A percentile compares a stretch with the other conserved stretches of the same genome.
Conservation (phyloP, 345 rosid genomes). For the Linum usitatissimum region DNA sequence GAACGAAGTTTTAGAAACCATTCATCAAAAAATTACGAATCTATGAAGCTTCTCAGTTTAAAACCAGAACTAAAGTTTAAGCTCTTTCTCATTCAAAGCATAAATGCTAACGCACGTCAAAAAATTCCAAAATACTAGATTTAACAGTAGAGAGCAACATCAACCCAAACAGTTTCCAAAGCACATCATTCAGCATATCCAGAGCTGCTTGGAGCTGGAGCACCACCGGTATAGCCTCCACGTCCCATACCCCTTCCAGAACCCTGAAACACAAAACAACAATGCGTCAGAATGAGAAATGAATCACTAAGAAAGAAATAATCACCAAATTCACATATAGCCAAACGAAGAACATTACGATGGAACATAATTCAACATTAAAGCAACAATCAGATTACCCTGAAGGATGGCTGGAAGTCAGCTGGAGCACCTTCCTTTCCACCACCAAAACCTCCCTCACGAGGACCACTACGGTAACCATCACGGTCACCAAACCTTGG, state of each 20-base stretch:
- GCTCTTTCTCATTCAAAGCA: too few relatives aligned
- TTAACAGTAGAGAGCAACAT: too few relatives aligned
- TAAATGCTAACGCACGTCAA: too few relatives aligned
- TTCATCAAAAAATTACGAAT: too few relatives aligned
- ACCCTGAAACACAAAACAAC: background rate
- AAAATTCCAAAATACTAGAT: too few relatives aligned
- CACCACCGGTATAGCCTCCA: background rate
- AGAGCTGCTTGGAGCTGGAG: background rate
- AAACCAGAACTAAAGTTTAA: too few relatives aligned
- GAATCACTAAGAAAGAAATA: too few relatives aligned
- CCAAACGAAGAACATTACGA: constrained; percentile 20
- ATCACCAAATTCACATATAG: background rate
- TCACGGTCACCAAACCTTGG: constrained; percentile 43
- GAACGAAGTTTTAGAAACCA: too few relatives aligned
- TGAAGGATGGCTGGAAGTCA: constrained; percentile 36
- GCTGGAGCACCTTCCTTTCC: constrained; percentile 41
- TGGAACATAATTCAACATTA: background rate
- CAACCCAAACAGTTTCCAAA: background rate
- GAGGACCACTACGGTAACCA: constrained; percentile 37
- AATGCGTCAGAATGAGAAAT: too few relatives aligned
- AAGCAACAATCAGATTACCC: constrained; percentile 20
- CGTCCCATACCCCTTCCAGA: background rate
- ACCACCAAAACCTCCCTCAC: constrained; percentile 30
- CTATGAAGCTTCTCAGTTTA: too few relatives aligned
- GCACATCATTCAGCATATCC: background rate